Percentiles rank a stretch among this genome's conserved stretches.
phyloP scores from a whole-genome alignment of 768 basidiomycete genomes.

The Kwoniella sp. region DNA sequence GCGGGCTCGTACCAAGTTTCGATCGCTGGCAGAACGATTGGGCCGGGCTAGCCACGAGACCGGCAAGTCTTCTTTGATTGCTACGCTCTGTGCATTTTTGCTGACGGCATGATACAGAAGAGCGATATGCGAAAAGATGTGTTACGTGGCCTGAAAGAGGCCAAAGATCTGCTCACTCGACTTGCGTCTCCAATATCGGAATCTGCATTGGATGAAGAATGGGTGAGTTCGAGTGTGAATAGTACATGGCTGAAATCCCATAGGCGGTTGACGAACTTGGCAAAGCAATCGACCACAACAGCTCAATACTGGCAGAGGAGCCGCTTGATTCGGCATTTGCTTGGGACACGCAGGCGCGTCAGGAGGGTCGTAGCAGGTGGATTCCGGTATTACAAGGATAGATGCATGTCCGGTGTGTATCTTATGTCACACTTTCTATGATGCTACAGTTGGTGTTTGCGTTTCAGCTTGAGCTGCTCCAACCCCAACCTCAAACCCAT shows the following conservation, averaged over 20 bases:
- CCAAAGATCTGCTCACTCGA: background rate
- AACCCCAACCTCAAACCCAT: conserved; percentile 29
- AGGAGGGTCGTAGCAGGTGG: conserved; percentile 13
- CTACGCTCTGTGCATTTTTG: too few relatives aligned
- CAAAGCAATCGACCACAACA: conserved; percentile 18
- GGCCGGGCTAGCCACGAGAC: background rate
- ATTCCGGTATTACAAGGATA: conserved; percentile 9
- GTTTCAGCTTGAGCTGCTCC: conserved; percentile 20
- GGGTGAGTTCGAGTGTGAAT: too few relatives aligned
- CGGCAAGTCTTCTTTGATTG: too few relatives aligned
- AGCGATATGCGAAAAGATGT: conserved; percentile 2
- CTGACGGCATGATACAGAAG: background rate
- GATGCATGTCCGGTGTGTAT: conserved; percentile 15
- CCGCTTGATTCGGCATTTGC: too few relatives aligned
- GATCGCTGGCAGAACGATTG: background rate
- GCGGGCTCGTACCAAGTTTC: conserved; percentile 18
- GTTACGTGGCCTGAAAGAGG: background rate
- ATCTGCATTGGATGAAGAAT: background rate
- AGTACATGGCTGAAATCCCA: too few relatives aligned
- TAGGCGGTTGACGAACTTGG: conserved; percentile 13
- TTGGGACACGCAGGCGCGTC: conserved; percentile 7
- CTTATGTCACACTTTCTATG: too few relatives aligned
- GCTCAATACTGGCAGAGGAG: background rate
- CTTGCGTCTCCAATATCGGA: background rate
- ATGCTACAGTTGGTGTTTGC: background rate